phyloP scores from a whole-genome alignment of 2,329 filamentous ascomycete species.

The Fusarium sp. region DNA sequence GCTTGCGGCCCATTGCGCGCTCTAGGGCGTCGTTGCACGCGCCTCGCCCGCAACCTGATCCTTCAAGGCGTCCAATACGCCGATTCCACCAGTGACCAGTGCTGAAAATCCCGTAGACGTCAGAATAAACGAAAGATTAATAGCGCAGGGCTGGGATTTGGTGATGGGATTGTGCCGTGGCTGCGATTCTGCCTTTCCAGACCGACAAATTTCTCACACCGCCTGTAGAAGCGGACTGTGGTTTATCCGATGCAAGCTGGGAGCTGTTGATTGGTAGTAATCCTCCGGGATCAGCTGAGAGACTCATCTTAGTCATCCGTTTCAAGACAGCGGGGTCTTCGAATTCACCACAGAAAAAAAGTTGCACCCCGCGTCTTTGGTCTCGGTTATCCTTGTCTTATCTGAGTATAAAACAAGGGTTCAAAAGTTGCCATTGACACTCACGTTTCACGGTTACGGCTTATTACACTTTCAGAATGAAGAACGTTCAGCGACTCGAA shows the following conservation, averaged over 20 bases:
- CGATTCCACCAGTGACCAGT: slow-evolving; percentile 36
- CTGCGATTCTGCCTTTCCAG: slow-evolving; percentile 57
- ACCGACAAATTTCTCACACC: slow-evolving; percentile 62
- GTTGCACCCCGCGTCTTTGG: slow-evolving; percentile 22
- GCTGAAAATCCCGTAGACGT: slow-evolving; percentile 32
- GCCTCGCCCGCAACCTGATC: slow-evolving; percentile 47
- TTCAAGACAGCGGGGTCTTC: slow-evolving; percentile 11
- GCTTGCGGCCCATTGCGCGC: slow-evolving; percentile 81
- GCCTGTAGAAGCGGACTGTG: slow-evolving; percentile 49
- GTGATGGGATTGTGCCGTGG: slow-evolving; percentile 48
- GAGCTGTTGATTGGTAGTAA: slow-evolving; percentile 28
- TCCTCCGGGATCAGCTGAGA: slow-evolving; percentile 1
- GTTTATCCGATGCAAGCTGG: slow-evolving; percentile 40
- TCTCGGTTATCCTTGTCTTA: slow-evolving; percentile 21
- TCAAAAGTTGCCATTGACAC: slow-evolving; percentile 9
- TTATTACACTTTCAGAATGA: slow-evolving; percentile 27
- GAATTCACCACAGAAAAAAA: slow-evolving; percentile 24
- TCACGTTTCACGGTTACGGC: not conserved
- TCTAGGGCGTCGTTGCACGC: slow-evolving; percentile 45
- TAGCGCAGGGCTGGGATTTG: slow-evolving; percentile 41
- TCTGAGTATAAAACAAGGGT: slow-evolving; percentile 16
- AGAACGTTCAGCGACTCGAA: slow-evolving; percentile 58
- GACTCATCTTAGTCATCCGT: slow-evolving; percentile 8
- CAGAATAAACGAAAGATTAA: slow-evolving; percentile 14
- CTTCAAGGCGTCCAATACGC: slow-evolving; percentile 35